Evolutionary conservation across 1,139 yeast genomes (phyloP), one percentile per base, ranked within the genome.

Genomic region (Nadsonia commutata): DNA sequence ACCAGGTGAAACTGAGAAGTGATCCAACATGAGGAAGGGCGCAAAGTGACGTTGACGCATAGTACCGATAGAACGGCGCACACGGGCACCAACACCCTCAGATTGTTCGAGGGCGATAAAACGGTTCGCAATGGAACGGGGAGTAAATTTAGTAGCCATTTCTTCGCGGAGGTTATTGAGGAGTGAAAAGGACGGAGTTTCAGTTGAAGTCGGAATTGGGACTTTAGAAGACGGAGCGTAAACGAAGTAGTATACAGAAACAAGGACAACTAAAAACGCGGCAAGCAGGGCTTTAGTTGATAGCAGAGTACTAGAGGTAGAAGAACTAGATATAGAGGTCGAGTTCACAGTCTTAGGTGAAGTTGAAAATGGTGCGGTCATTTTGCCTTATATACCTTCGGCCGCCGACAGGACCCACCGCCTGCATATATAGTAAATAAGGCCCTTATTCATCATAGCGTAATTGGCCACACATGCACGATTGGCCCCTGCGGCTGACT

Each of bases 31-130:
- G 48, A 86, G 66, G 58, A 86, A 86, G 3, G 95, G 95, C 21
- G 84, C 71, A 63, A 83, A 83, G 58, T 78, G 78, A 54, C 86
- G 70, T 66, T 76, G 72, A 36, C 69, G 64, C 61, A 68, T 65
- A 5, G 78, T 71, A 18, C 95, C 95, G 50, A 85, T 77, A 7
- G 94, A 77, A 52, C 95, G 70, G 55, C 94, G 71, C 13, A 85
- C 95, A 36, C 70, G 64, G 36, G 95, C 95, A 16, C 95, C 95
- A 36, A 71, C 90, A 50, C 95, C 95, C 64, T 85, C 95, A 17
- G 80, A 68, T 59, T 81, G 88, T 56, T 83, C 86, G 43, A 72
- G 56, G 23, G 93, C 90, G 47, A 72, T 64, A 51, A 83, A 70
- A 40, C 73, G 66, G 56, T 75, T 77, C 39, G 71, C 60, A 48